A percentile compares a stretch with the other conserved stretches of the same genome.
phyloP scores from a whole-genome alignment of 176 grass and related monocot species.

The Carex kokanica region DNA sequence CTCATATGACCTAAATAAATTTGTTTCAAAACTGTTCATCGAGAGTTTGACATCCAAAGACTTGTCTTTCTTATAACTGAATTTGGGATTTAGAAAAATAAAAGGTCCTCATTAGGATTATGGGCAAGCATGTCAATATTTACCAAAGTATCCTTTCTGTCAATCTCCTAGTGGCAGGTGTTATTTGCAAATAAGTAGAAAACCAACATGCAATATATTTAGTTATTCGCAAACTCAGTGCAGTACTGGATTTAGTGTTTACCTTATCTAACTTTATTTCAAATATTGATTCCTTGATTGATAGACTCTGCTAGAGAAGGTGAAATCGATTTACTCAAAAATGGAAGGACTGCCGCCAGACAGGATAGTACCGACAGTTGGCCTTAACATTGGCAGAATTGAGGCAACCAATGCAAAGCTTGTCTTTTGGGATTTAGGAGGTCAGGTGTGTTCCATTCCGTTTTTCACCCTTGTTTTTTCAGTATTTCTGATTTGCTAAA shows the following conservation, averaged over 20 bases:
- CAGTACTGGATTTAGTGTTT: background rate
- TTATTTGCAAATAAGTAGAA: background rate
- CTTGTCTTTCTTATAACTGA: background rate
- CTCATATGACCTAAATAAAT: background rate
- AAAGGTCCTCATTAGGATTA: background rate
- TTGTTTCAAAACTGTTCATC: background rate
- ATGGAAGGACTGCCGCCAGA: conserved; percentile 71
- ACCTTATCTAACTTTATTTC: background rate
- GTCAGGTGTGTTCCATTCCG: conserved; percentile 61
- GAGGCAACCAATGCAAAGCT: conserved; percentile 87
- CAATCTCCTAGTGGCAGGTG: background rate
- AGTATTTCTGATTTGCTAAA: background rate
- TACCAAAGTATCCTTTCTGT: background rate
- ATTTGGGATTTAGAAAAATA: background rate
- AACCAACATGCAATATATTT: background rate
- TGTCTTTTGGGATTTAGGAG: conserved; percentile 99
- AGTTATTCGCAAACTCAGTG: background rate
- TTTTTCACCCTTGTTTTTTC: background rate
- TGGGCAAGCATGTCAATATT: too few species aligned
- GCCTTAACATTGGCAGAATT: conserved; percentile 93
- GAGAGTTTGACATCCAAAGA: background rate
- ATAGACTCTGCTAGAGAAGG: conserved; percentile 92
- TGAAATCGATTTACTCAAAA: conserved; percentile 84
- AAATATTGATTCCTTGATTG: background rate
- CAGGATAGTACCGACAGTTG: conserved; percentile 90